Evolutionary conservation across 345 rosid genomes (phyloP).

Genomic region (Psidium friedrichsthalianum): DNA sequence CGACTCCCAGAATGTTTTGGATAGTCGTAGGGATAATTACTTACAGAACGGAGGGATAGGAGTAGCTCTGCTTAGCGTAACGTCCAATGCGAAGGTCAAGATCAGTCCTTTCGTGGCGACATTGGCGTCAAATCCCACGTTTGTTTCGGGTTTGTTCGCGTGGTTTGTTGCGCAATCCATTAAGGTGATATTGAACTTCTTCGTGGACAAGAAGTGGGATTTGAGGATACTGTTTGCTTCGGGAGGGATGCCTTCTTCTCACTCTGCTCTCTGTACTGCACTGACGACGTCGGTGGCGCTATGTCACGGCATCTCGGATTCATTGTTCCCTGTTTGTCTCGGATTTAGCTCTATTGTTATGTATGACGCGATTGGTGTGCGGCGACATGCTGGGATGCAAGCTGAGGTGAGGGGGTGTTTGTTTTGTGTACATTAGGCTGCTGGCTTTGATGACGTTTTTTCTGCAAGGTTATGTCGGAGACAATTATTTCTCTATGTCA

Average conservation of each 20-base stretch:
- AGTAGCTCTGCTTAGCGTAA: constrained; percentile 52
- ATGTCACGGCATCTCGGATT: constrained; percentile 84
- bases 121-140: constrained; percentile 74
- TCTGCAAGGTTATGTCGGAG: background rate
- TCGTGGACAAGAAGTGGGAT: constrained; percentile 87
- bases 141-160: constrained; percentile 67
- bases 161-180: constrained; percentile 68
- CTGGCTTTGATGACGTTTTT: background rate
- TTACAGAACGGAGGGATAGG: constrained; percentile 50
- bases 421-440: background rate
- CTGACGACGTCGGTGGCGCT: constrained; percentile 90
- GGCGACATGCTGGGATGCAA: constrained; percentile 98
- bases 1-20: constrained; percentile 7
- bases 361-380: constrained; percentile 92
- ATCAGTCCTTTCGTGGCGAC: constrained; percentile 76
- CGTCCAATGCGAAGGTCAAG: constrained; percentile 54
- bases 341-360: constrained; percentile 90
- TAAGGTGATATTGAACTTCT: constrained; percentile 69
- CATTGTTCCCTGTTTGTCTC: constrained; percentile 85
- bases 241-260: constrained; percentile 97
- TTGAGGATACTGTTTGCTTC: constrained; percentile 58
- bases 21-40: constrained; percentile 8
- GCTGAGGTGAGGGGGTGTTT: constrained; percentile 51
- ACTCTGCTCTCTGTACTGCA: constrained; percentile 81
- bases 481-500: background rate